Evolutionary conservation across 306 rosid species (phyloP).

Genomic region (Hippophae tibetana): DNA sequence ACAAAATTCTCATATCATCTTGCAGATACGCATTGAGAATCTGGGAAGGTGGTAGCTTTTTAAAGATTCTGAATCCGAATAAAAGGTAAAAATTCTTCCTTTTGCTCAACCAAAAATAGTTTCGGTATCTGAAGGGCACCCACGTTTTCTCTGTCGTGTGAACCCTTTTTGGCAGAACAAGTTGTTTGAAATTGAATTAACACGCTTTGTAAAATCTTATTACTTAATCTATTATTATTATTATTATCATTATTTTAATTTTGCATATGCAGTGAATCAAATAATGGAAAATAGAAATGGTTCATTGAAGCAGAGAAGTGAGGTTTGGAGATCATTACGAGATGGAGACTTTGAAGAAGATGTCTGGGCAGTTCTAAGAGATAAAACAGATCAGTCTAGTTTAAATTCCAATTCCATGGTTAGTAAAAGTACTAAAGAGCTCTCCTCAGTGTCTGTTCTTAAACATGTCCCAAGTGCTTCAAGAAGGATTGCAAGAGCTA

Average conservation of each 20-base stretch:
- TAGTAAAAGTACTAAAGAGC: constrained; percentile 12
- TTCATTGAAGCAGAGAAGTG: constrained; percentile 45
- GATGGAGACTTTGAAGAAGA: constrained; percentile 85
- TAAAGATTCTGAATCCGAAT: constrained; percentile 2
- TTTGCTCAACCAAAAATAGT: background rate
- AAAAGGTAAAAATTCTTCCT: constrained; percentile 20
- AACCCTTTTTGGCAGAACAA: constrained; percentile 3
- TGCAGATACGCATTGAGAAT: no score
- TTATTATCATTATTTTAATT: background rate
- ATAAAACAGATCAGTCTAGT: constrained; percentile 16
- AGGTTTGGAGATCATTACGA: constrained; percentile 69
- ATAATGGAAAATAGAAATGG: constrained; percentile 46
- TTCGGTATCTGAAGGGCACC: no score
- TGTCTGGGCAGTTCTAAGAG: constrained; percentile 54
- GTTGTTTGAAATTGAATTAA: background rate
- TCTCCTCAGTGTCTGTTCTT: constrained; percentile 22
- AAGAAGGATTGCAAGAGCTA: constrained; percentile 54
- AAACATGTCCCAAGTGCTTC: constrained; percentile 35
- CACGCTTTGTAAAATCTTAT: background rate
- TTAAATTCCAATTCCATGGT: constrained; percentile 1
- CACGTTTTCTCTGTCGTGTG: background rate
- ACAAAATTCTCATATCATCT: no score
- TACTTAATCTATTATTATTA: no score
- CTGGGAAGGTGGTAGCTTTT: no score
- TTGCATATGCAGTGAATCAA: constrained; percentile 21